Evolutionary conservation across 768 basidiomycete genomes (phyloP), one percentile per base, ranked within the genome.

Genomic region (Tubosaeta sp.): DNA sequence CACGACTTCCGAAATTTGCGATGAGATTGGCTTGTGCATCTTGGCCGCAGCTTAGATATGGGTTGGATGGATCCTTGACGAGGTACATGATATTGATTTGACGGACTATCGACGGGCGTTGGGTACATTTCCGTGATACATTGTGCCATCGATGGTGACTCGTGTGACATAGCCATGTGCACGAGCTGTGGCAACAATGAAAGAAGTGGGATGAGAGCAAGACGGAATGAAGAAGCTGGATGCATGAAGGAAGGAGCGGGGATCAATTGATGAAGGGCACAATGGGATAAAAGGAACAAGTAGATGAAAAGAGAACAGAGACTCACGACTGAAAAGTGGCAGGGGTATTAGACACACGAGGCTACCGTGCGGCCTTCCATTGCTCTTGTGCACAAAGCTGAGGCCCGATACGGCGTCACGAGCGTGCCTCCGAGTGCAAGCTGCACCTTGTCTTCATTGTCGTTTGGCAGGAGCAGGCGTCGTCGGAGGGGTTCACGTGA

Each of bases 21-120:
- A 80, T 73, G 33, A 78, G 68, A 5, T 73, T 54, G 1, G 82
- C 86, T 2, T 72, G 65, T 44, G 84, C 79, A 32, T 74, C 68
- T 17, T 73, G 69, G 11, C 87, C 29, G 29, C 29, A 29, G 29
- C 5, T 29, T 29, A 29, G 29, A 29, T 29, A 29, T 29, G 22
- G 29, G 59, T 86, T 86, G 34, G 50, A 68, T 17, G 83, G 77
- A 35, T 82, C 82, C 66, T 87, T 80, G 53, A 80, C 76, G 2
- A 81, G 80, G 0, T 65, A 54, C 53, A 74, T 72, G 55, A 62
- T 64, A 50, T 70, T 63, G 46, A 82, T 71, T 46, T 72, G 72
- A 19, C 79, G 77, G 38, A 82, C 71, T 22, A 77, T 74, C 45
- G 72, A 69, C 8, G 74, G n/a, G 73, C 69, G 50, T 71, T 71